A percentile compares a stretch with the other conserved stretches of the same genome.
phyloP scores from a whole-genome alignment of 2,329 filamentous ascomycete genomes.

The Apiospora saccharicola region DNA sequence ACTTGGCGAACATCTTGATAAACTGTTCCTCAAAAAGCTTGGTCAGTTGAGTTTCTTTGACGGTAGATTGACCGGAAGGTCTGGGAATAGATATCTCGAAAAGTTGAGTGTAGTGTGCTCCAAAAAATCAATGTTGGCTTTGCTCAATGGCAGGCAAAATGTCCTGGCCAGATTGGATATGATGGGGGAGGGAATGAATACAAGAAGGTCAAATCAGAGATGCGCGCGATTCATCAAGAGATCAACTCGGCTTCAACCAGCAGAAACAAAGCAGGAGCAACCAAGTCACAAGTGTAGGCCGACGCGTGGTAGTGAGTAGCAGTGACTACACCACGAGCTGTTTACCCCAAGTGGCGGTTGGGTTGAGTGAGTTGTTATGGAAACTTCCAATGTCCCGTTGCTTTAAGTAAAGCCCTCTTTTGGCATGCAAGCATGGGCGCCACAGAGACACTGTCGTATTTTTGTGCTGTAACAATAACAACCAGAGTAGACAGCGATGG shows the following conservation, averaged over 20 bases:
- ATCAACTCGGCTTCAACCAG: not conserved
- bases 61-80: not conserved
- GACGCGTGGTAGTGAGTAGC: not conserved
- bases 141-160: not conserved
- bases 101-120: constrained; percentile 24
- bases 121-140: constrained; percentile 33
- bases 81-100: constrained; percentile 22
- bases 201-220: not conserved
- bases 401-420: not conserved
- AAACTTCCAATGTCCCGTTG: not conserved
- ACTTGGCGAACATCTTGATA: constrained; percentile 56
- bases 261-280: not conserved
- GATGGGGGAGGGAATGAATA: not conserved
- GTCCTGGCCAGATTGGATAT: not conserved
- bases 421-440: not conserved
- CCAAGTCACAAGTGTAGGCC: not conserved
- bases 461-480: not conserved
- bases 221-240: not conserved
- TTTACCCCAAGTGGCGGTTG: constrained; percentile 3
- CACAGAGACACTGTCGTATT: not conserved
- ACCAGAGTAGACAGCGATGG: not conserved
- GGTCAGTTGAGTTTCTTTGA: not conserved
- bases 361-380: not conserved
- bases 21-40: not conserved
- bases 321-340: not conserved